Percentiles rank a stretch among this genome's conserved stretches.
Conservation (phyloP, 1,284 basidiomycete genomes). For the Marasmius fiardii region DNA sequence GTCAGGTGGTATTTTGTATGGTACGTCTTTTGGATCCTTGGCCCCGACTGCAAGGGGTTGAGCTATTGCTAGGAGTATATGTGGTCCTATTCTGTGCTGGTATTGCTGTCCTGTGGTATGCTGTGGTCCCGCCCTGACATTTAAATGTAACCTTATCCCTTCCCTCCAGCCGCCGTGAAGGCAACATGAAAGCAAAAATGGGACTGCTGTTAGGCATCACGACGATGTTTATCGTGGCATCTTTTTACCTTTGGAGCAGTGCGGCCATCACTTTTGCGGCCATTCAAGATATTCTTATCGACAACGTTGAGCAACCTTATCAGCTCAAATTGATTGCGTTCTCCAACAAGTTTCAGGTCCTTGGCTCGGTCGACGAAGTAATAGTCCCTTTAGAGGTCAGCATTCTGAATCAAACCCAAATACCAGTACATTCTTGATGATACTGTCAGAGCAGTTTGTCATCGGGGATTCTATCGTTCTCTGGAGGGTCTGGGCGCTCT, state of each 20-base stretch:
- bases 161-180: background rate
- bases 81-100: too few relatives aligned
- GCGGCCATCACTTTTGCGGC: background rate
- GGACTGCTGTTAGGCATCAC: background rate
- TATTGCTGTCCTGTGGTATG: too few relatives aligned
- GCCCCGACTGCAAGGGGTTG: too few relatives aligned
- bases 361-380: background rate
- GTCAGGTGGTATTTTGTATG: too few relatives aligned
- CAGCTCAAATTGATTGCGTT: background rate
- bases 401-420: background rate
- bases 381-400: background rate
- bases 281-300: background rate
- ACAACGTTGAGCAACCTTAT: background rate
- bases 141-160: too few relatives aligned
- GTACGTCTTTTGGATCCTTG: too few relatives aligned
- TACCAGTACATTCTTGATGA: background rate
- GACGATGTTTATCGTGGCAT: background rate
- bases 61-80: too few relatives aligned
- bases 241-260: background rate
- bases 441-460: background rate
- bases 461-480: background rate
- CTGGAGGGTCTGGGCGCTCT: background rate
- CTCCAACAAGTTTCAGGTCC: background rate
- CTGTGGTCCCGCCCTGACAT: too few relatives aligned
- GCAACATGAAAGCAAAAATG: background rate